These are phyloP conservation scores for Fusarium sacchari DNA, from an alignment of 2,329 filamentous ascomycete genomes.

Conservation along the genomic window DNA sequence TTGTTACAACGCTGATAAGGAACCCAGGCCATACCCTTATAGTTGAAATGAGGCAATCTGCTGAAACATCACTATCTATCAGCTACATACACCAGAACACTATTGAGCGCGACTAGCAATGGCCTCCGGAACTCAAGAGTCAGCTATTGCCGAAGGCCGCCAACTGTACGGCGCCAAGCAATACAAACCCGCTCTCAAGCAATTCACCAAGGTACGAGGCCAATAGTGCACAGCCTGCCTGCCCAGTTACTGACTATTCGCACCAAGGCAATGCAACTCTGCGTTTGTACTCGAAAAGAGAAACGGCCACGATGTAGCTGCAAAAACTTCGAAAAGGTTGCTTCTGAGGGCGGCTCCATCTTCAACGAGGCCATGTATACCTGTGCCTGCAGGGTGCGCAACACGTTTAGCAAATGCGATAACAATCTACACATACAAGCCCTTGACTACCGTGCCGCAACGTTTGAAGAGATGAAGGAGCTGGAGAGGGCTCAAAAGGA, in stretches of 20 bases:
- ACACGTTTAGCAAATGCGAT: constrained; percentile 53
- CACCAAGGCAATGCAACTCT: constrained; percentile 52
- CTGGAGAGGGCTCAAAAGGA: constrained; percentile 52
- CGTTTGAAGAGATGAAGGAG: constrained; percentile 52
- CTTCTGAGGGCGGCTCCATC: constrained; percentile 48
- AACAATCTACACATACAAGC: constrained; percentile 52
- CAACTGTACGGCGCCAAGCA: constrained; percentile 47
- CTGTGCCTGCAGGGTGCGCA: constrained; percentile 51
- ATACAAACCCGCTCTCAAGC: constrained; percentile 50
- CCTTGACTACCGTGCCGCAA: constrained; percentile 54
- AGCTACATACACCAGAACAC: background rate
- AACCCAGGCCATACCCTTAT: background rate
- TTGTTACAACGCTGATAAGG: background rate
- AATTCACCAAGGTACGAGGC: constrained; percentile 49
- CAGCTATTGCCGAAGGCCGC: constrained; percentile 48
- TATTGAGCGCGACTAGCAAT: constrained; percentile 2
- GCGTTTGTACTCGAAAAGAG: constrained; percentile 47
- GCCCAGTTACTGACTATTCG: background rate
- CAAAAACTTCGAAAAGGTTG: constrained; percentile 52
- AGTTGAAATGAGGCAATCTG: background rate
- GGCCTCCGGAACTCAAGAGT: constrained; percentile 40
- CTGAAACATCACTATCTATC: background rate
- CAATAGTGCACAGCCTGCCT: background rate
- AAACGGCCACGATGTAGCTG: constrained; percentile 52
- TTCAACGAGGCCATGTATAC: constrained; percentile 55